Conservation (phyloP, 495 filamentous ascomycete species). For the Penicillium taxi region DNA sequence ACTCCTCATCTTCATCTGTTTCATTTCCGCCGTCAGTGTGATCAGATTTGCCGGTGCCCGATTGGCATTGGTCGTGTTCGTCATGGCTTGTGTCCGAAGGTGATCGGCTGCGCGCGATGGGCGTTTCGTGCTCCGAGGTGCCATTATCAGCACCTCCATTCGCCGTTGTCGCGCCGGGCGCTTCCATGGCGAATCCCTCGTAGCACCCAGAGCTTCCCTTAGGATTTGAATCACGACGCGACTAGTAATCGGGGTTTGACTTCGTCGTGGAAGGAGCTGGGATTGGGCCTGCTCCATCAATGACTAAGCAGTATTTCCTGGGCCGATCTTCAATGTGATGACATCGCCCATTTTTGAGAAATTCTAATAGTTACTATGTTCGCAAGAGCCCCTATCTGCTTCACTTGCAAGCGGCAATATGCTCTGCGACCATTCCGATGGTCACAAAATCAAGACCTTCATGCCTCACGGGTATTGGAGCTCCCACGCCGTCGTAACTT, state of each 20-base stretch:
- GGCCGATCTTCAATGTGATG: constrained; percentile 10
- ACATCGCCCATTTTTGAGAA: constrained; percentile 8
- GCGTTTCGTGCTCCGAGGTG: constrained; percentile 12
- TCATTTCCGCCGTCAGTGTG: constrained; percentile 25
- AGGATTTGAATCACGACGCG: constrained; percentile 16
- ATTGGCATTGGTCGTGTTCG: constrained; percentile 13
- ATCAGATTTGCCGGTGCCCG: constrained; percentile 16
- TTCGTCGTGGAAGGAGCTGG: constrained; percentile 20
- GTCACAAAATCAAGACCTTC: constrained; percentile 32
- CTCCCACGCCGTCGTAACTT: constrained; percentile 37
- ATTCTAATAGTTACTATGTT: constrained; percentile 23
- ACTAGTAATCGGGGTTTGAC: constrained; percentile 12
- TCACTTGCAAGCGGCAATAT: constrained; percentile 21
- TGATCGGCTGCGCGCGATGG: constrained; percentile 17
- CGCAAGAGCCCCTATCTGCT: constrained; percentile 28
- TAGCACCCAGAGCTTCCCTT: constrained; percentile 21
- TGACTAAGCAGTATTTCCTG: constrained; percentile 21
- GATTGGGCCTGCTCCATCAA: constrained; percentile 12
- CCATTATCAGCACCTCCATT: constrained; percentile 17
- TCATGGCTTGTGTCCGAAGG: constrained; percentile 14
- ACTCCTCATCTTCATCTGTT: constrained; percentile 50
- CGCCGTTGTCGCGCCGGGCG: constrained; percentile 35
- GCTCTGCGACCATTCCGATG: constrained; percentile 15
- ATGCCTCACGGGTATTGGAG: constrained; percentile 27
- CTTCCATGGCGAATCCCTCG: constrained; percentile 37